Evolutionary conservation across 2,329 filamentous ascomycete genomes (phyloP).

Genomic region (Myriosclerotinia scirpicola): DNA sequence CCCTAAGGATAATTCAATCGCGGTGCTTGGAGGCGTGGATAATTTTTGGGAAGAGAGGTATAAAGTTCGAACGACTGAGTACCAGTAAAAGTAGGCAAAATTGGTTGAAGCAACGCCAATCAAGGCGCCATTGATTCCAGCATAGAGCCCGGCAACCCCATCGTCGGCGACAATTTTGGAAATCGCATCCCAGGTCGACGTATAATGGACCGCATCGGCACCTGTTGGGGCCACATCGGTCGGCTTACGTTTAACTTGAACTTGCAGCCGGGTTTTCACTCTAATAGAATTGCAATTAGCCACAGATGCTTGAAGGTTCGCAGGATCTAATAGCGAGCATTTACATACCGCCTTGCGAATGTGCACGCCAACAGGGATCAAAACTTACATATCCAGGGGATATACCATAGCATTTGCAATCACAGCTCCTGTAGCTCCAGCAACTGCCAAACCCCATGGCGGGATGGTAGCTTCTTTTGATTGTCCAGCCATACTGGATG

Average conservation of each 20-base stretch:
- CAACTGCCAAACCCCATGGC: slow-evolving; percentile 89
- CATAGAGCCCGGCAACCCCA: slow-evolving; percentile 79
- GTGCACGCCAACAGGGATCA: slow-evolving; percentile 12
- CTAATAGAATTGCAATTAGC: slow-evolving; percentile 48
- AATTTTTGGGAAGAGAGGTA: slow-evolving; percentile 65
- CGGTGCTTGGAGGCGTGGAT: slow-evolving; percentile 69
- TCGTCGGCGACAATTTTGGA: slow-evolving; percentile 79
- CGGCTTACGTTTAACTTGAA: slow-evolving; percentile 73
- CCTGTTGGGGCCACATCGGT: slow-evolving; percentile 47
- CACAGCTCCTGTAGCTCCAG: slow-evolving; percentile 88
- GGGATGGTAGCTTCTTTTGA: slow-evolving; percentile 56
- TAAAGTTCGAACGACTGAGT: slow-evolving; percentile 79
- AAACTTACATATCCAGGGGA: slow-evolving; percentile 86
- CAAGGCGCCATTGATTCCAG: slow-evolving; percentile 81
- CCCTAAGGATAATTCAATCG: slow-evolving; percentile 79
- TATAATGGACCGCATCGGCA: slow-evolving; percentile 69
- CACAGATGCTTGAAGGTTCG: slow-evolving; percentile 17
- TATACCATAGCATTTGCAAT: slow-evolving; percentile 95
- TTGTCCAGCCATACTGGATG: slow-evolving; percentile 35
- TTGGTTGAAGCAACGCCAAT: slow-evolving; percentile 95
- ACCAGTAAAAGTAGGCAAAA: slow-evolving; percentile 99
- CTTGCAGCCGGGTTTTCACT: slow-evolving; percentile 94
- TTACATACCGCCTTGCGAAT: slow-evolving; percentile 21
- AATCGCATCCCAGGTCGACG: slow-evolving; percentile 85
- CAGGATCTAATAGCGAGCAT: slow-evolving; percentile 13